phyloP scores from a whole-genome alignment of 257 asterid species.

The Nicotiana knightiana region DNA sequence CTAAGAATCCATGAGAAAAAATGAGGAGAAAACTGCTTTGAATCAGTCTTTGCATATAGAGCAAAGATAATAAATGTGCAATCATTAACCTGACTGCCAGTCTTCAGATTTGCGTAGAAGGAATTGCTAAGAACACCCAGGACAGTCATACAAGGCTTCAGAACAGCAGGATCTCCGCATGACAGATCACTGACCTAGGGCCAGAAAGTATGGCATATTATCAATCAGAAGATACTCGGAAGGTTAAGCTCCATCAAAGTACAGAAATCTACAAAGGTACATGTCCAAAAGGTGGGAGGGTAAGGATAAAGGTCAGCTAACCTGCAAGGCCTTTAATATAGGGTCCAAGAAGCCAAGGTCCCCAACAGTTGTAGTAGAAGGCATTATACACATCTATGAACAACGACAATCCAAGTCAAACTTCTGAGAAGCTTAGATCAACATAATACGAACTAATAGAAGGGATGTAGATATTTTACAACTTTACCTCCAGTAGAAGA shows the following conservation, averaged over 20 bases:
- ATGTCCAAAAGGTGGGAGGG: not conserved
- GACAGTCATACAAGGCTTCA: constrained; percentile 67
- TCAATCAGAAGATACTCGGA: constrained; percentile 3
- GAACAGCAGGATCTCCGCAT: constrained; percentile 42
- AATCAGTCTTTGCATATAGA: not conserved
- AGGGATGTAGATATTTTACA: constrained; percentile 1
- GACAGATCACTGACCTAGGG: constrained; percentile 39
- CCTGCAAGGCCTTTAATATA: constrained; percentile 65
- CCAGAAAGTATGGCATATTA: constrained; percentile 12
- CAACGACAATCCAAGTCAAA: not conserved
- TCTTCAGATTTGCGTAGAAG: constrained; percentile 44
- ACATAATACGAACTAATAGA: not conserved
- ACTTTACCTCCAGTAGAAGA: constrained; percentile 71
- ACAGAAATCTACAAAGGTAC: not conserved
- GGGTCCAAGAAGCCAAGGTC: constrained; percentile 29
- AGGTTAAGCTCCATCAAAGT: not conserved
- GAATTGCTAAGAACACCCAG: constrained; percentile 62
- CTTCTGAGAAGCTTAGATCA: not conserved
- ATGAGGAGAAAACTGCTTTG: not conserved
- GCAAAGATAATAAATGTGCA: not conserved
- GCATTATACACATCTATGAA: constrained; percentile 46
- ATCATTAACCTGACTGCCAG: constrained; percentile 63
- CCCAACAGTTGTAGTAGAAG: constrained; percentile 34
- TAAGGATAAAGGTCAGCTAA: constrained; percentile 20
- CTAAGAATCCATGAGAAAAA: not conserved